These are phyloP conservation scores for Sphagnum fallax DNA, from an alignment of 228 moss, liverwort and hornwort genomes.

Conservation along the genomic window DNA sequence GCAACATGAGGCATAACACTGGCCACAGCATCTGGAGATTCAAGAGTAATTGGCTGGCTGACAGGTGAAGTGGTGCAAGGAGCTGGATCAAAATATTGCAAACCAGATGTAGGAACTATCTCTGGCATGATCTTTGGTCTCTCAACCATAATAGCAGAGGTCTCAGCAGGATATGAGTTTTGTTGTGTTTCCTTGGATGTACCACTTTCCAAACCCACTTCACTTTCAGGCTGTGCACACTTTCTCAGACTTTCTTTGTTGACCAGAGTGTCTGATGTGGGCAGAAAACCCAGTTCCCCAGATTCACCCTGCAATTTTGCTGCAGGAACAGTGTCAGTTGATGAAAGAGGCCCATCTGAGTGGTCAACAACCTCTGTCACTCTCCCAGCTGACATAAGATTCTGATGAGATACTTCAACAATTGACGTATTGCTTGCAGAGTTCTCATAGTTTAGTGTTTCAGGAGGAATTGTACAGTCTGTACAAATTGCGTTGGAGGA, in stretches of 20 bases:
- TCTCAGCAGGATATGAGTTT: too few species aligned
- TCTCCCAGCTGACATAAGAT: constrained; percentile 12
- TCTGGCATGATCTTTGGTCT: too few species aligned
- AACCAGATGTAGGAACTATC: too few species aligned
- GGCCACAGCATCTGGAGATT: neutral
- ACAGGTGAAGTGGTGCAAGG: constrained; percentile 10
- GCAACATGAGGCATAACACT: neutral
- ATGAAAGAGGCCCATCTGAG: constrained; percentile 6
- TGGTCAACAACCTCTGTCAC: constrained; percentile 5
- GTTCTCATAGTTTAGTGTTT: constrained; percentile 7
- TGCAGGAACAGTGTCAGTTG: neutral
- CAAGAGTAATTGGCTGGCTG: constrained; percentile 9
- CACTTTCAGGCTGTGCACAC: constrained; percentile 2
- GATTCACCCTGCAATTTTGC: neutral
- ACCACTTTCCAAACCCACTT: neutral
- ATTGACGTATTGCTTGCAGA: constrained; percentile 7
- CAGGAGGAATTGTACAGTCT: constrained; percentile 8
- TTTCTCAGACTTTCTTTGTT: constrained; percentile 2
- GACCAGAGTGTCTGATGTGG: neutral
- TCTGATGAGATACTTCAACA: constrained; percentile 1
- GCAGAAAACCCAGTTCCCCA: constrained; percentile 4
- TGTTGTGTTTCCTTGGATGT: too few species aligned
- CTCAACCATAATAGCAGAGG: too few species aligned
- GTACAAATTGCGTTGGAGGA: constrained; percentile 19
- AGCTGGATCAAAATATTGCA: neutral